Conservation (phyloP, 129 eudicot genomes). For the Logfia minima region DNA sequence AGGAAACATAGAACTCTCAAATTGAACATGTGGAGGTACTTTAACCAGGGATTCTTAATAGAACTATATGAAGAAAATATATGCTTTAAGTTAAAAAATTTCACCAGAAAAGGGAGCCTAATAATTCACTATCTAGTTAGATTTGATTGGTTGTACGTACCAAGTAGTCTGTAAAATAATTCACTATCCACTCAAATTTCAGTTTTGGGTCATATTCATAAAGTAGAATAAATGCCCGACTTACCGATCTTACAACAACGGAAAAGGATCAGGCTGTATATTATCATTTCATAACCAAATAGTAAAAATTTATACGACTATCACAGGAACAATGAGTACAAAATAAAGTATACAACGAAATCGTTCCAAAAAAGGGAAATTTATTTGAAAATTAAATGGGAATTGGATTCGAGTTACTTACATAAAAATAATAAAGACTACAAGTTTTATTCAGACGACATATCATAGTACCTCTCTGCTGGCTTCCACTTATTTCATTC, state of each 20-base stretch:
- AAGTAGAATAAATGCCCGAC: not conserved
- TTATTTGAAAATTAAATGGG: not conserved
- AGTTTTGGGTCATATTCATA: not conserved
- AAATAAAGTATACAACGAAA: not conserved
- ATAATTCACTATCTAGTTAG: not conserved
- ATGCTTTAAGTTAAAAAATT: too few relatives aligned
- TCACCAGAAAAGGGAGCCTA: slow-evolving; percentile 1
- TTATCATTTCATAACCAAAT: not conserved
- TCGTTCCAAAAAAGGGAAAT: not conserved
- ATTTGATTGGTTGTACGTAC: not conserved
- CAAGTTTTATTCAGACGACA: not conserved
- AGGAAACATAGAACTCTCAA: not conserved
- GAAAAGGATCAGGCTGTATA: not conserved
- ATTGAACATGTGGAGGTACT: not conserved
- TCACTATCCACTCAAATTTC: not conserved
- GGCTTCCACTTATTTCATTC: not conserved
- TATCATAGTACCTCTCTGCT: not conserved
- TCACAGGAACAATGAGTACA: not conserved
- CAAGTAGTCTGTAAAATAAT: not conserved
- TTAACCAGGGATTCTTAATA: not conserved
- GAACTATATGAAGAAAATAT: not conserved
- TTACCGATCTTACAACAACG: not conserved
- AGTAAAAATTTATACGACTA: not conserved
- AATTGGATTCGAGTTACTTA: not conserved
- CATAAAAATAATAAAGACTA: not conserved